Base-by-base conservation (phyloP, 352 stramenopile species). In the Phytophthora cajani region DNA sequence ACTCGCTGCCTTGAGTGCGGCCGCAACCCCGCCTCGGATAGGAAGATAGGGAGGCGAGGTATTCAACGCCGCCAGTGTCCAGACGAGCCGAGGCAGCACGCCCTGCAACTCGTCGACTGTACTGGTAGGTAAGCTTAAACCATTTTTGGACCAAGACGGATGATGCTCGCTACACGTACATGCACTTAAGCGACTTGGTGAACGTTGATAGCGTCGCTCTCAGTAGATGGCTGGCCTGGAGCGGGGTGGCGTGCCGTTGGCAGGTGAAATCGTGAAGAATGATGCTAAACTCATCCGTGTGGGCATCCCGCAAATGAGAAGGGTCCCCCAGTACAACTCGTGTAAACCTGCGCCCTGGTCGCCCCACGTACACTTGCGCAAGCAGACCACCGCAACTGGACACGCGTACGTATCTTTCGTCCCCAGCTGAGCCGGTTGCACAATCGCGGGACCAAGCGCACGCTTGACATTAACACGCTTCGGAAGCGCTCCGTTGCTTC, bases 1-100 rank as follows among this genome's bases (percentile, higher is more conserved):
- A 69, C 64, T 67, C 57, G 25, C 23, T 54, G 36, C 36, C 33
- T 40, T 14, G 17, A 40, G 38, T 67, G 61, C 17, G n/a, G 14
- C n/a, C 8, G 33, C 32, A 53, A 17, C 36, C 54, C 50, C 23
- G 33, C 61, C 12, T 53, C 46, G 7, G 46, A 53, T 53, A 53
- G 46, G 46, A 53, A 53, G 46, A 53, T 32, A 32, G 46, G 46
- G 44, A 10, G 46, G 46, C 46, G n/a, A 53, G 46, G 46, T 25
- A 27, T 19, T 49, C 42, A 49, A 49, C n/a, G 42, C 42, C 42
- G 42, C 5, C 21, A 5, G 46, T 30, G 19, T 32, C 46, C 19
- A 53, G 19, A 53, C 46, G 46, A 53, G 46, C 46, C 46, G 46
- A 27, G n/a, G 38, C 19, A 33, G 3, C 16, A 49, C 17, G 16